A percentile compares a stretch with the other conserved stretches of the same genome.
phyloP scores from a whole-genome alignment of 768 basidiomycete genomes.

The Rickenella mellea region DNA sequence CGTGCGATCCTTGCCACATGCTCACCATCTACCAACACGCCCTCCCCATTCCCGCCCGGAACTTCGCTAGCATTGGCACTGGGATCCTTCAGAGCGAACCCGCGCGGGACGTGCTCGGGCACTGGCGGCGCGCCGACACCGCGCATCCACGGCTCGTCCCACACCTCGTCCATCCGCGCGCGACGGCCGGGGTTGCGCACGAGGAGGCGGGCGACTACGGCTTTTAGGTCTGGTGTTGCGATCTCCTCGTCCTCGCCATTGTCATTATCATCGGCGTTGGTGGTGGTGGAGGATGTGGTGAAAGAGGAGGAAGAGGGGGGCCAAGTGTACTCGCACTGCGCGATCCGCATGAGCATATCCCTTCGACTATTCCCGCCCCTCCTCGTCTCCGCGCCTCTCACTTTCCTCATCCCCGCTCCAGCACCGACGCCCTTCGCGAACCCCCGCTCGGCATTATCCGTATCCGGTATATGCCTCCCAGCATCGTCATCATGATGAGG shows the following conservation, averaged over 20 bases:
- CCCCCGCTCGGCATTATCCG: constrained; percentile 5
- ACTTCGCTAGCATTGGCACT: too few relatives aligned
- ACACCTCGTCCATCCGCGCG: constrained; percentile 51
- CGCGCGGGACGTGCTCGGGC: too few relatives aligned
- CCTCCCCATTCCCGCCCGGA: too few relatives aligned
- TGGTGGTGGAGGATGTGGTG: too few relatives aligned
- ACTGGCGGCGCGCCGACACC: constrained; percentile 24
- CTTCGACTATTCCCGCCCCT: constrained; percentile 33
- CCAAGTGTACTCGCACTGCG: constrained; percentile 73
- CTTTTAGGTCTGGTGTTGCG: constrained; percentile 31
- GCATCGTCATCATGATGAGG: constrained; percentile 3
- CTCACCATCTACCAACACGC: too few relatives aligned
- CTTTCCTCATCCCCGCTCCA: constrained; percentile 16
- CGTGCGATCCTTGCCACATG: too few relatives aligned
- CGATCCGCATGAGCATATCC: constrained; percentile 69
- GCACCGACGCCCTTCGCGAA: constrained; percentile 10
- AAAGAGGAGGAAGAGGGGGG: too few relatives aligned
- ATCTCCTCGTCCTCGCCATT: constrained; percentile 27
- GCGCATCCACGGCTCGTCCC: constrained; percentile 43
- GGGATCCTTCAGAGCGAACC: too few relatives aligned
- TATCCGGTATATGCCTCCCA: constrained; percentile 4
- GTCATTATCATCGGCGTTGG: constrained; percentile 16
- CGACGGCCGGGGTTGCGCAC: constrained; percentile 62
- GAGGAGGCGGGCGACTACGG: constrained; percentile 52
- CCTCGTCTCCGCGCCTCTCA: constrained; percentile 13